These are phyloP conservation scores for Cyanidiococcus yangmingshanensis DNA, from an alignment of 23 red algal species.

Conservation along the genomic window DNA sequence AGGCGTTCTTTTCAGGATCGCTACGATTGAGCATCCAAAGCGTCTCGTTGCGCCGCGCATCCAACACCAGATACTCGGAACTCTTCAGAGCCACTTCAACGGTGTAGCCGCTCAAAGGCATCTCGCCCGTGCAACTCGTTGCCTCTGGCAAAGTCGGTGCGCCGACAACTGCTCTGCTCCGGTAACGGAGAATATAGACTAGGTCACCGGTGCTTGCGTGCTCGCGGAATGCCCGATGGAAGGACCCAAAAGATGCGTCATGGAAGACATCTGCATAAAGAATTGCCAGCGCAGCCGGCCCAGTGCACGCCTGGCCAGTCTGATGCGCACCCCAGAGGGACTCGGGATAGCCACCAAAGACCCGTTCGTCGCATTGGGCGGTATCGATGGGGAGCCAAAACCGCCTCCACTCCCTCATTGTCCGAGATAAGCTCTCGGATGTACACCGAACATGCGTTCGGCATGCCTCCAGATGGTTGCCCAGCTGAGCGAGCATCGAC, in stretches of 20 bases:
- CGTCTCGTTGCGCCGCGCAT: constrained; percentile 19
- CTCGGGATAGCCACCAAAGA: not conserved
- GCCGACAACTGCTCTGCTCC: not conserved
- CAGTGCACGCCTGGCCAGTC: not conserved
- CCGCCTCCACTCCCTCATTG: not conserved
- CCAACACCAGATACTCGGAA: constrained; percentile 68
- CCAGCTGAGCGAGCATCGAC: not conserved
- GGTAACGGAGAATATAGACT: not conserved
- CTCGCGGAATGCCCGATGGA: not conserved
- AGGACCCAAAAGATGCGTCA: not conserved
- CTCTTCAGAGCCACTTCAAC: constrained; percentile 51
- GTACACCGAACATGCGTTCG: not conserved
- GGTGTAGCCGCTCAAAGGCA: constrained; percentile 44
- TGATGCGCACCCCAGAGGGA: not conserved
- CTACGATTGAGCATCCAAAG: not conserved
- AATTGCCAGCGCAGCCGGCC: not conserved
- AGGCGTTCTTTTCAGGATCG: not conserved
- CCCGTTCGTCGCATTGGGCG: not conserved
- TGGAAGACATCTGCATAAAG: constrained; percentile 5
- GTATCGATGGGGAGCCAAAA: not conserved
- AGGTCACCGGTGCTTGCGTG: not conserved
- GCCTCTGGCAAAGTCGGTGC: not conserved
- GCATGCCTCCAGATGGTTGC: not conserved
- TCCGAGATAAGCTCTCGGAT: not conserved
- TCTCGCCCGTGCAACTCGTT: not conserved